These are phyloP conservation scores for Coprinopsis cinerea DNA, from an alignment of 768 basidiomycete species.

Conservation along the genomic window DNA sequence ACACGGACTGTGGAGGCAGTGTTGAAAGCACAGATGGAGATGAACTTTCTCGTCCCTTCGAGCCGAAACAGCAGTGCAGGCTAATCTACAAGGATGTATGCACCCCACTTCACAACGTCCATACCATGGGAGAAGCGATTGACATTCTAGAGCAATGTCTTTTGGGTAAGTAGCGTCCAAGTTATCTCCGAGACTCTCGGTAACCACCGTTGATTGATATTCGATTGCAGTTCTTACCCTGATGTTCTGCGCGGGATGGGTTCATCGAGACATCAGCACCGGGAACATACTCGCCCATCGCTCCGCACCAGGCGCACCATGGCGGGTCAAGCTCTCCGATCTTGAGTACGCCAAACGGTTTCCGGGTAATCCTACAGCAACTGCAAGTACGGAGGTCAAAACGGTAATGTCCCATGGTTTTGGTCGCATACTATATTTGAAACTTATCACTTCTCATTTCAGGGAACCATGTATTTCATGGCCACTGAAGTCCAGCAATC, in stretches of 20 bases:
- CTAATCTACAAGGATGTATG: background rate
- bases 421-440: background rate
- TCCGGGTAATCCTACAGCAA: too few relatives aligned
- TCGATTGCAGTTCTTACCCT: background rate
- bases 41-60: too few relatives aligned
- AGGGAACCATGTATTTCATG: background rate
- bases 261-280: background rate
- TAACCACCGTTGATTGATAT: background rate
- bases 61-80: background rate
- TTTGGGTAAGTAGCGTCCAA: background rate
- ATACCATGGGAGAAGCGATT: background rate
- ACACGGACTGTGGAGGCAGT: too few relatives aligned
- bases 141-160: background rate
- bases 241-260: background rate
- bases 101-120: background rate
- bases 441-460: background rate
- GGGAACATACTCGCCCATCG: background rate
- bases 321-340: background rate
- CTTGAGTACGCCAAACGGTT: background rate
- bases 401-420: background rate
- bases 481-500: background rate
- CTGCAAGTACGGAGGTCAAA: background rate
- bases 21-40: too few relatives aligned
- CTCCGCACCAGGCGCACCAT: background rate
- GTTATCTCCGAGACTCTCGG: too few relatives aligned